A percentile compares a stretch with the other conserved stretches of the same genome.
These are phyloP conservation scores for Fonsecaea nubica DNA, from an alignment of 2,329 filamentous ascomycete genomes.

Conservation along the genomic window DNA sequence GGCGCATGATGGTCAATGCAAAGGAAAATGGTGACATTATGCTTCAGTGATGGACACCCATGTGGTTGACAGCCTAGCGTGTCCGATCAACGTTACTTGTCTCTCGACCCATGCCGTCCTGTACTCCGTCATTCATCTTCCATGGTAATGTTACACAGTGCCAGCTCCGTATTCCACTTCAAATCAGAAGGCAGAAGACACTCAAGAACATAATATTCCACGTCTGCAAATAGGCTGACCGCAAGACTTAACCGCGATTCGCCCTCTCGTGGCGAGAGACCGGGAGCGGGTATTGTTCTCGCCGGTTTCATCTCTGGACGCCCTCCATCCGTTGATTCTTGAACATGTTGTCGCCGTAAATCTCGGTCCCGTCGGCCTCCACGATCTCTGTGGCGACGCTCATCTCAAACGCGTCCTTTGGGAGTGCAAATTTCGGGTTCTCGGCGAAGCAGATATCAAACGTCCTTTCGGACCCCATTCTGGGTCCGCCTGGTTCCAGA, in stretches of 20 bases:
- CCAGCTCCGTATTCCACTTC: background rate
- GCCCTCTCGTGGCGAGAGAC: background rate
- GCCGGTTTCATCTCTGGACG: constrained; percentile 13
- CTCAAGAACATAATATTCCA: no score
- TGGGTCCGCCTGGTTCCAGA: constrained; percentile 20
- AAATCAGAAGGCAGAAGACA: background rate
- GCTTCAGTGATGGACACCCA: background rate
- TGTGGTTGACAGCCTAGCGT: background rate
- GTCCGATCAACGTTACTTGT: background rate
- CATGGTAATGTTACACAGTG: background rate
- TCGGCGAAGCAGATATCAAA: constrained; percentile 31
- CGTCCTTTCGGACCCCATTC: constrained; percentile 23
- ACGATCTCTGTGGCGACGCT: constrained; percentile 19
- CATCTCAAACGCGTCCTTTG: constrained; percentile 26
- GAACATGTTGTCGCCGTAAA: constrained; percentile 14
- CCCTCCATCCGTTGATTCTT: constrained; percentile 26
- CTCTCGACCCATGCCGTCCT: background rate
- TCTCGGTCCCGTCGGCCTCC: constrained; percentile 22
- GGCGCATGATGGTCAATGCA: background rate
- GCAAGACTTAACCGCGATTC: background rate
- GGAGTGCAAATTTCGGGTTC: constrained; percentile 16
- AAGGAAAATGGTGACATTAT: background rate
- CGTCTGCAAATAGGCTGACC: background rate
- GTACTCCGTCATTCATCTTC: background rate
- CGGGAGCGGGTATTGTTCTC: background rate